These are phyloP conservation scores for Lyophyllum shimeji DNA, from an alignment of 768 basidiomycete genomes.

Conservation along the genomic window DNA sequence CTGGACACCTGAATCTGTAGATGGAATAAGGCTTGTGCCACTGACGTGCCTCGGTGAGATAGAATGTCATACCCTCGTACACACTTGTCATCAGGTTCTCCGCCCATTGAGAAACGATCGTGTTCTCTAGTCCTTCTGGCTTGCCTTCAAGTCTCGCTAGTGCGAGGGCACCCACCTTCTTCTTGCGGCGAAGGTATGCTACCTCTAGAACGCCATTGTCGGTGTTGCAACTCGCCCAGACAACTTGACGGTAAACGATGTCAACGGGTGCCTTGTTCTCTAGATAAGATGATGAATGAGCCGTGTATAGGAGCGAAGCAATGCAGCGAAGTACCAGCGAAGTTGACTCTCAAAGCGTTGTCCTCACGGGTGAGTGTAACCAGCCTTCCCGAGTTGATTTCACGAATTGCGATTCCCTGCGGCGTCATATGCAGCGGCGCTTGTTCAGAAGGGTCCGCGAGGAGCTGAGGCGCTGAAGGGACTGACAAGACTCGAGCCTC, in stretches of 20 bases:
- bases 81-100: conserved; percentile 51
- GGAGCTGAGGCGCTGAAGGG: neutral
- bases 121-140: conserved; percentile 32
- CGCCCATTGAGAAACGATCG: conserved; percentile 49
- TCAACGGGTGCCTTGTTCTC: conserved; percentile 29
- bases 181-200: conserved; percentile 48
- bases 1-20: conserved; percentile 46
- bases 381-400: conserved; percentile 5
- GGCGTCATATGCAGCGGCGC: conserved; percentile 3
- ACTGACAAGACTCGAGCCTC: neutral
- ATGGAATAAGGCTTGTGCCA: neutral
- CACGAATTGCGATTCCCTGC: conserved; percentile 14
- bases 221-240: conserved; percentile 46
- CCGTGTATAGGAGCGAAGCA: neutral
- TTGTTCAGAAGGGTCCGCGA: neutral
- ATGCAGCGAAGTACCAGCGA: conserved; percentile 13
- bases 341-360: conserved; percentile 13
- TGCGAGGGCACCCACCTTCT: conserved; percentile 34
- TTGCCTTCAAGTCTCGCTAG: conserved; percentile 47
- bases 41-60: neutral
- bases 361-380: conserved; percentile 16
- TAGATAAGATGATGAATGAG: neutral
- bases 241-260: conserved; percentile 45
- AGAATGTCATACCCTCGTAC: conserved; percentile 54
- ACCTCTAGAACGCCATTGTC: conserved; percentile 40